Base-by-base conservation (phyloP, 306 rosid genomes). In the Prinsepia uniflora region DNA sequence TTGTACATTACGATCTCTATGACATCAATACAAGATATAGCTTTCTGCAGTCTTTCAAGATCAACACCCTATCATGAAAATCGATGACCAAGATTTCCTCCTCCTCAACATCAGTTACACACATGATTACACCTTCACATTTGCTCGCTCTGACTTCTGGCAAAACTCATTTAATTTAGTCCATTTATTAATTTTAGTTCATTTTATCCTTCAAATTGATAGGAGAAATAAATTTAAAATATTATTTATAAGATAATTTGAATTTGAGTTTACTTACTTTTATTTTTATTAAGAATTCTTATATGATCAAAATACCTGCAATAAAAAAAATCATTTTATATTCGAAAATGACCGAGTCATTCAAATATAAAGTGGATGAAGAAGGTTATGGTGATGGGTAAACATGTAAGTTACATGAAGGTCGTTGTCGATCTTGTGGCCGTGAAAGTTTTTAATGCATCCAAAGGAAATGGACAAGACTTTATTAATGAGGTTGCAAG, bases 301-400 rank as follows among this genome's bases (percentile, higher is more conserved):
- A n/a, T n/a, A n/a, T n/a, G n/a, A n/a, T n/a, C n/a, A n/a, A n/a
- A n/a, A n/a, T n/a, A n/a, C 52, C 76, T 81, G 6, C 75, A 30
- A 36, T 55, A 1, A 77, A 75, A 55, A 68, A 83, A n/a, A 40
- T 86, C 49, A 40, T 74, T 70, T 0, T 85, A 75, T 17, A 55
- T 86, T 18, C 77, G 72, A 81, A 72, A 68, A 79, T 86, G 76
- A 81, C 88, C 66, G 65, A 77, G 6, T 79, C 77, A 11, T 84
- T 84, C 47, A 45, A 72, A 55, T 67, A 61, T 1, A 84, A 86
- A 64, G 9, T 81, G 17, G 90, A 86, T 20, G 39, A 79, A 75
- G 91, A 86, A n/a, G 86, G 91, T 65, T 86, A 56, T 47, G 90
- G 85, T 41, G 59, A 6, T 34, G 89, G 78, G 1, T 85, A 68